Evolutionary conservation across 2,329 filamentous ascomycete genomes (phyloP), one percentile per base, ranked within the genome.

Genomic region (Claviceps fusiformis): DNA sequence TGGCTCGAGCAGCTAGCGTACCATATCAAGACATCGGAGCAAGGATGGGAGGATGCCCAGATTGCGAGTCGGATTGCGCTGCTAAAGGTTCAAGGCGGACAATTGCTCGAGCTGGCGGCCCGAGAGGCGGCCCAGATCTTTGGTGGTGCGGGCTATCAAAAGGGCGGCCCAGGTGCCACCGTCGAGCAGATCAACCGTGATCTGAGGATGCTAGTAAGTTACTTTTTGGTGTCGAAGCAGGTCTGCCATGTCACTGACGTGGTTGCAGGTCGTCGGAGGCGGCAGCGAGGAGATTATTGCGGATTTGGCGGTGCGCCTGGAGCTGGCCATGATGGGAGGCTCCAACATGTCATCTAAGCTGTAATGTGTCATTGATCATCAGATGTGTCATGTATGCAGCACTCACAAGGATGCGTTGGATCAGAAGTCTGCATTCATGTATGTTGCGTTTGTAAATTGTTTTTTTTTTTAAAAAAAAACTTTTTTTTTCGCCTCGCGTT

Each of bases 1-100:
- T 83, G 80, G 69, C 64, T 84, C 56, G 81, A 85, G 60, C 80
- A 83, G 62, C 68, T 84, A 3, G 79, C 77, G 5, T 79, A 77
- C 62, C 77, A 79, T 49, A 70, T 78, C 47, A 70, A 76, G 13
- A 6, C 11, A 41, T 56, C 61, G 55, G 43, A 60, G 3, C 54
- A 58, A 0, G 63, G 62, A 19, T 60, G 60, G 56, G 58, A 58
- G 61, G 72, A 55, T 64, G 64, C 67, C 57, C 69, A 67, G 17
- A 55, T 70, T 41, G 67, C 65, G 0, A 60, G 62, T 9, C 58
- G 63, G 10, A 63, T 69, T 10, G 68, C 68, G 0, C 60, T 70
- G 43, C 58, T 65, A 35, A 80, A 80, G 59, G 72, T 80, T 0
- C 72, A 75, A 47, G 75, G 74, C 0, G 76, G 75, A 0, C 69